A percentile compares a stretch with the other conserved stretches of the same genome.
These are phyloP conservation scores for Didymella segeticola DNA, from an alignment of 2,329 filamentous ascomycete species.

Conservation along the genomic window DNA sequence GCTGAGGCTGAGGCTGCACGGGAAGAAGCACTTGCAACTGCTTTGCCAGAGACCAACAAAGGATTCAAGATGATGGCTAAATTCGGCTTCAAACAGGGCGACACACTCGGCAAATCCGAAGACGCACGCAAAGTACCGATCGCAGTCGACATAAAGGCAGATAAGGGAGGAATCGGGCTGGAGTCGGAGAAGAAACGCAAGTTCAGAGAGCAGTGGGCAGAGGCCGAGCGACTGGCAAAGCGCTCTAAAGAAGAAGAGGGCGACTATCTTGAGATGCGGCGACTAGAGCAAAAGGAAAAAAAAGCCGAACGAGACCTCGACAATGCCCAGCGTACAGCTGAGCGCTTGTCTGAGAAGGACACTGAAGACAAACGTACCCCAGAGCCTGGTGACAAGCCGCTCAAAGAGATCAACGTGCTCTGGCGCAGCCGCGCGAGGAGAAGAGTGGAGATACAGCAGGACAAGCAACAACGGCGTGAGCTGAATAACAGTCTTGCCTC, in stretches of 20 bases:
- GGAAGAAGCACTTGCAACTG: conserved; percentile 76
- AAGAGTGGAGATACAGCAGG: conserved; percentile 73
- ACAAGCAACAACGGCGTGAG: conserved; percentile 50
- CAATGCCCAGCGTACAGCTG: conserved; percentile 82
- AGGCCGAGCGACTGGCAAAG: conserved; percentile 42
- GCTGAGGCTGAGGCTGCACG: conserved; percentile 74
- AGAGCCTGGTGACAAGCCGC: conserved; percentile 54
- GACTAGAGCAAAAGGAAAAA: conserved; percentile 45
- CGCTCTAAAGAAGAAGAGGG: conserved; percentile 56
- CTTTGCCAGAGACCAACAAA: conserved; percentile 77
- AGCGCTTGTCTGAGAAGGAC: conserved; percentile 67
- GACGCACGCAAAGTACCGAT: conserved; percentile 73
- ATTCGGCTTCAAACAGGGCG: conserved; percentile 85
- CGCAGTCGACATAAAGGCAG: conserved; percentile 76
- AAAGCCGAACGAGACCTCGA: conserved; percentile 70
- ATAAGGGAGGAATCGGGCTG: conserved; percentile 81
- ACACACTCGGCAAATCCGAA: conserved; percentile 71
- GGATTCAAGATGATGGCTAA: conserved; percentile 96
- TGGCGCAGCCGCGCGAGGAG: conserved; percentile 78
- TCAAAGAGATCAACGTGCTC: conserved; percentile 75
- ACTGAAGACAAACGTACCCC: conserved; percentile 32
- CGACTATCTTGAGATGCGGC: conserved; percentile 45
- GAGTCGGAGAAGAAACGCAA: conserved; percentile 85
- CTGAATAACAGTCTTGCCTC: conserved; percentile 45
- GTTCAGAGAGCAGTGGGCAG: conserved; percentile 51